Base-by-base conservation (phyloP, 306 rosid species). In the Cucurbita moschata region DNA sequence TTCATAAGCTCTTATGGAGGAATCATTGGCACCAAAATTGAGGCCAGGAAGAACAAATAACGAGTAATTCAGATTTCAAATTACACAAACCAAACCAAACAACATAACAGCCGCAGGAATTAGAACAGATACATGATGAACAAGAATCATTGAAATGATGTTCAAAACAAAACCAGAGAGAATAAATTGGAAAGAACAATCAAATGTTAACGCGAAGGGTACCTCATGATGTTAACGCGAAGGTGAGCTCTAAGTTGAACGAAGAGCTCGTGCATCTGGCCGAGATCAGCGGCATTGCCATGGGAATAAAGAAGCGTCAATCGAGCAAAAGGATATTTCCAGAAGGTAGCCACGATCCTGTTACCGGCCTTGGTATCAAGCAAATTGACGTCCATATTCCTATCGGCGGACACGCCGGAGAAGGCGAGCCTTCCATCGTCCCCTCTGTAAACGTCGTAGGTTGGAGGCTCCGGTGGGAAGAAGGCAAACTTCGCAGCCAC, bases 281-380 rank as follows among this genome's bases (percentile, higher is more conserved):
- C 99, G 86, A 94, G 83, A 84, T 94, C 99, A 65, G 99, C 99
- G 26, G 99, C 99, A 82, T 94, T 95, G 4, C 99, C 99, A 69
- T 95, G 99, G 50, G 99, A 95, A 86, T 95, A 95, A 67, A 95
- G 75, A 58, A 95, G 72, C 13, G 99, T 95, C 81, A 89, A 87
- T 81, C 97, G 80, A 0, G 97, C 90, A 76, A 77, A 84, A 58
- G 99, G 99, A 76, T 91, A 89, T 78, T 53, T 88, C 99, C 99
- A 95, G 18, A 95, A 87, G 62, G 89, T 89, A 21, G 99, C 97
- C 4, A 91, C 97, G 58, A 95, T 62, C 58, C 83, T 85, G 79
- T 86, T 95, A 6, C 99, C 97, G 4, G 71, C 88, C 63, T 86
- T 91, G 0, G 99, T 95, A 9, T 87, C 85, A 0, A 91, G 76